A percentile compares a stretch with the other conserved stretches of the same genome.
Evolutionary conservation across 768 basidiomycete species (phyloP).

Genomic region (Serendipita indica): DNA sequence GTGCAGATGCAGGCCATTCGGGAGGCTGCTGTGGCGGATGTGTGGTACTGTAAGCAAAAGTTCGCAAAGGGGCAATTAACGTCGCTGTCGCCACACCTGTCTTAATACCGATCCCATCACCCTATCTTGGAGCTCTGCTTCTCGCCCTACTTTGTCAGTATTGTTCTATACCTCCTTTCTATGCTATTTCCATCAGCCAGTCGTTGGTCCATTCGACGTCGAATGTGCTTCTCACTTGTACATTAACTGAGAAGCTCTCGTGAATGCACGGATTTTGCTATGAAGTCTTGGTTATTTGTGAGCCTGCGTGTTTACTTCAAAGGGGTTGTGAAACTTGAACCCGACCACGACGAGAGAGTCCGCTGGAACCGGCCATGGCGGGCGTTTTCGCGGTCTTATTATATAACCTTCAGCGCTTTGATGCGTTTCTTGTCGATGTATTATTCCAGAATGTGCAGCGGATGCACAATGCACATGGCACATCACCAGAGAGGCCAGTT

Average conservation of each 20-base stretch:
- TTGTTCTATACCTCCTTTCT: background rate
- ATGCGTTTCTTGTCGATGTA: conserved; percentile 3
- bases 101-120: background rate
- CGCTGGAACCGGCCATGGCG: background rate
- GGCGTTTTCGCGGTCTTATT: background rate
- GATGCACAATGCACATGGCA: background rate
- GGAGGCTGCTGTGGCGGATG: conserved; percentile 26
- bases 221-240: background rate
- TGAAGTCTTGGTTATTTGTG: background rate
- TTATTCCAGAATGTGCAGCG: background rate
- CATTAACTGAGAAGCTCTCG: background rate
- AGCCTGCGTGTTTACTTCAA: too few relatives aligned
- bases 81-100: background rate
- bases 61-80: background rate
- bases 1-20: conserved; percentile 19
- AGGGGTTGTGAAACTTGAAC: background rate
- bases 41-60: conserved; percentile 20
- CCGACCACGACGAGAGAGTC: background rate
- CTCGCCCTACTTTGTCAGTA: background rate
- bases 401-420: conserved; percentile 1
- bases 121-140: background rate
- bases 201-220: too few relatives aligned
- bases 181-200: background rate
- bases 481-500: background rate
- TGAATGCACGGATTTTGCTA: background rate